phyloP scores from a whole-genome alignment of 2,329 filamentous ascomycete genomes.

The Mariannaea elegans region DNA sequence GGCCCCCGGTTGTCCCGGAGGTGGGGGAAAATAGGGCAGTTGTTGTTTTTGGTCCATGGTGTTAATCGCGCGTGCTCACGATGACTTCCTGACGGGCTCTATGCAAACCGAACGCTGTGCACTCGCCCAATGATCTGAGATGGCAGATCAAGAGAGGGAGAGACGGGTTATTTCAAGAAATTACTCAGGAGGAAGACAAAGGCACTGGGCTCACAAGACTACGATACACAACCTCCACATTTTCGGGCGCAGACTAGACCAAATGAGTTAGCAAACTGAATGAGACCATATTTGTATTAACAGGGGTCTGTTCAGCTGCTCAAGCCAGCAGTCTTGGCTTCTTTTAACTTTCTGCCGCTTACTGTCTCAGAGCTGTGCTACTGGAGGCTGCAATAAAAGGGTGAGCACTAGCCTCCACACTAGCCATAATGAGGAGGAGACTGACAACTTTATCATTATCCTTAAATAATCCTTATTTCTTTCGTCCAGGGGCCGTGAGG shows the following conservation, averaged over 20 bases:
- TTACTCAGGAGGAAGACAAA: no score
- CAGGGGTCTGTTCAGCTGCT: conserved; percentile 6
- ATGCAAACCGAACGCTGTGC: not conserved
- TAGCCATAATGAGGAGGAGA: no score
- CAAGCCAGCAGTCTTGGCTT: conserved; percentile 9
- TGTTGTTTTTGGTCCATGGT: not conserved
- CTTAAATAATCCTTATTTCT: no score
- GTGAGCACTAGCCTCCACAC: no score
- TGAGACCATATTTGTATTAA: not conserved
- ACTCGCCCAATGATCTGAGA: not conserved
- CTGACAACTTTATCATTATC: no score
- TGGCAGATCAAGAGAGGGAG: no score
- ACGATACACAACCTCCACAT: not conserved
- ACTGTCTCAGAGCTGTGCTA: no score
- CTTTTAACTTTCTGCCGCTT: not conserved
- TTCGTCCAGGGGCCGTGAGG: no score
- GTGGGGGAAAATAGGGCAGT: conserved; percentile 6
- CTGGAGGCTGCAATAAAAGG: no score
- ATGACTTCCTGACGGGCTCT: not conserved
- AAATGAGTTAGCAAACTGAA: not conserved
- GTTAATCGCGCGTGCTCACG: not conserved
- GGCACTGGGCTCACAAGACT: not conserved
- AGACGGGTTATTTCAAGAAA: not conserved
- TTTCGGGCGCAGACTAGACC: not conserved
- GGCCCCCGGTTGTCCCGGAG: not conserved